Evolutionary conservation across 2,329 filamentous ascomycete genomes (phyloP).

Genomic region (Claviceps humidiphila): DNA sequence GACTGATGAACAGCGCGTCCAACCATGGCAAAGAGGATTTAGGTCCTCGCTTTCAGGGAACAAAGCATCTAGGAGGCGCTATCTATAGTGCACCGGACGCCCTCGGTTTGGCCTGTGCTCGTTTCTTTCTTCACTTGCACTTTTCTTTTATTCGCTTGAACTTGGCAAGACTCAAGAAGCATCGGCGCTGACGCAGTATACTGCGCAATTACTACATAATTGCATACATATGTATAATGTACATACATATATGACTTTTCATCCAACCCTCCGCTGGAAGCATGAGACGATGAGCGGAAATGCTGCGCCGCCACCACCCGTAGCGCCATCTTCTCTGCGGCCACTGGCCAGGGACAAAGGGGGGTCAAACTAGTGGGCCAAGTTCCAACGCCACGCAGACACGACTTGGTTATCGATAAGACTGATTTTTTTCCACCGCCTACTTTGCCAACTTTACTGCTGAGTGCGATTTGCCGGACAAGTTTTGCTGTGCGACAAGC

Average conservation of each 20-base stretch:
- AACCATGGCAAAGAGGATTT: background rate
- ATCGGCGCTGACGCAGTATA: too few relatives aligned
- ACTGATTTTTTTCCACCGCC: conserved; percentile 10
- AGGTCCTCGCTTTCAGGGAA: background rate
- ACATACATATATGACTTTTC: background rate
- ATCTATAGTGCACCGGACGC: background rate
- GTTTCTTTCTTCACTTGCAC: background rate
- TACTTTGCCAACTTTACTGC: background rate
- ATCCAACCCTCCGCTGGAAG: background rate
- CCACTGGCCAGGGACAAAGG: background rate
- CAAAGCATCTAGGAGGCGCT: background rate
- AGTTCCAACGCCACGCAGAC: background rate
- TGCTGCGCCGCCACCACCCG: background rate
- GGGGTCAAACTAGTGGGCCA: too few relatives aligned
- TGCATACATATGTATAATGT: too few relatives aligned
- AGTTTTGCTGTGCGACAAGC: background rate
- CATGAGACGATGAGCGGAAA: background rate
- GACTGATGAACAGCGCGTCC: background rate
- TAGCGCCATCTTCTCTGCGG: too few relatives aligned
- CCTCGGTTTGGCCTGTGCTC: too few relatives aligned
- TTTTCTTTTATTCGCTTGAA: background rate
- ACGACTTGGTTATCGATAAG: conserved; percentile 19
- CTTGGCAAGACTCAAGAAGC: too few relatives aligned
- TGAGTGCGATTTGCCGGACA: background rate
- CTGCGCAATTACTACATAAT: too few relatives aligned